Percentiles rank a stretch among this genome's conserved stretches.
Evolutionary conservation across 768 basidiomycete species (phyloP).

Genomic region (Zangia roseola): DNA sequence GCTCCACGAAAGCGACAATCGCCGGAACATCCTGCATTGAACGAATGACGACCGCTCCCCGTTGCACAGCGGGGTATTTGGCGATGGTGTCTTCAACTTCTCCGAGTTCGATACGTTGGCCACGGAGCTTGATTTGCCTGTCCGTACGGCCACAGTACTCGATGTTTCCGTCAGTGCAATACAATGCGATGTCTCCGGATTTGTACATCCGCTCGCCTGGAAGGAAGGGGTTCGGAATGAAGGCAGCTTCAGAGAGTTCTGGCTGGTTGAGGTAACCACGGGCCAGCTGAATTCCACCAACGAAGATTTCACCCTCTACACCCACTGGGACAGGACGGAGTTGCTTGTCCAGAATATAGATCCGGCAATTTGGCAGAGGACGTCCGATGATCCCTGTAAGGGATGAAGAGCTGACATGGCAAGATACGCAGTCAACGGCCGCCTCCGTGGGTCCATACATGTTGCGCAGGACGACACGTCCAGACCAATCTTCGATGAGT

Average conservation of each 20-base stretch:
- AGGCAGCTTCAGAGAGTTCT: conserved; percentile 27
- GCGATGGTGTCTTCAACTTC: conserved; percentile 33
- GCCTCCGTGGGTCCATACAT: conserved; percentile 37
- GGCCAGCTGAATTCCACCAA: conserved; percentile 21
- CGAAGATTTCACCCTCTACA: conserved; percentile 26
- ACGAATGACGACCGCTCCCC: conserved; percentile 27
- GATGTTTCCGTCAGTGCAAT: conserved; percentile 28
- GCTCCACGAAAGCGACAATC: conserved; percentile 31
- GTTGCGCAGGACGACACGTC: conserved; percentile 27
- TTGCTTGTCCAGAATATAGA: conserved; percentile 31
- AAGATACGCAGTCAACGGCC: conserved; percentile 29
- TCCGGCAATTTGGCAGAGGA: conserved; percentile 29
- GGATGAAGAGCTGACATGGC: conserved; percentile 20
- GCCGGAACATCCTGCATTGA: conserved; percentile 28
- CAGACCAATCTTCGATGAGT: conserved; percentile 24
- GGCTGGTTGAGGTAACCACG: conserved; percentile 24
- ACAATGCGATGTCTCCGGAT: conserved; percentile 31
- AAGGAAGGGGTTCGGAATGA: conserved; percentile 31
- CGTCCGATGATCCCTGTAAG: conserved; percentile 29
- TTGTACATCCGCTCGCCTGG: conserved; percentile 30
- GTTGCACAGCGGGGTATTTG: conserved; percentile 21
- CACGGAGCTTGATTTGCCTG: conserved; percentile 35
- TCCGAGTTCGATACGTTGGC: conserved; percentile 33
- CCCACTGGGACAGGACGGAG: conserved; percentile 27
- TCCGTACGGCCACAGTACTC: conserved; percentile 34